A percentile compares a stretch with the other conserved stretches of the same genome.
phyloP scores from a whole-genome alignment of 139 green algal genomes.

The Yamagishiella unicocca region DNA sequence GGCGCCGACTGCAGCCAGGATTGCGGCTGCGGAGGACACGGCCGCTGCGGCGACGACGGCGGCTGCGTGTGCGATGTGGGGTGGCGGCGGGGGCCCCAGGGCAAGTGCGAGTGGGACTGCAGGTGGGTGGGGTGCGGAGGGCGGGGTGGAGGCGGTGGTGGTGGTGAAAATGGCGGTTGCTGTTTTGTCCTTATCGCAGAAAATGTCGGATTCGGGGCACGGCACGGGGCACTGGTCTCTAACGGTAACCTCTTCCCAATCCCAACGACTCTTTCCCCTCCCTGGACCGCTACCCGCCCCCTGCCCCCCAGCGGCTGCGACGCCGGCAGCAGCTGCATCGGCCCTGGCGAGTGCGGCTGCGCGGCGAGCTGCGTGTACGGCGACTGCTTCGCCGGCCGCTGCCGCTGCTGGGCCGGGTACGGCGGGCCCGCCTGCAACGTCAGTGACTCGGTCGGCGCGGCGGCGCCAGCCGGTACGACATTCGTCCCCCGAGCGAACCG shows the following conservation, averaged over 20 bases:
- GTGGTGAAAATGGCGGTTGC: too few species aligned
- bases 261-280: too few species aligned
- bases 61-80: conserved; percentile 53
- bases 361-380: conserved; percentile 35
- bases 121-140: too few species aligned
- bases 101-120: conserved; percentile 43
- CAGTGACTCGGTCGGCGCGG: neutral
- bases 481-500: conserved; percentile 23
- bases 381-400: conserved; percentile 38
- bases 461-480: neutral
- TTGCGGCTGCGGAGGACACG: conserved; percentile 46
- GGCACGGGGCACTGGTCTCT: too few species aligned
- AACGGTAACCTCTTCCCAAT: too few species aligned
- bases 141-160: too few species aligned
- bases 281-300: too few species aligned
- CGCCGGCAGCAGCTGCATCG: conserved; percentile 15
- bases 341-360: conserved; percentile 51
- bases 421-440: neutral
- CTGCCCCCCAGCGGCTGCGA: too few species aligned
- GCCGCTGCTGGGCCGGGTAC: conserved; percentile 50
- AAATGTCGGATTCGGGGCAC: too few species aligned
- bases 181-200: too few species aligned
- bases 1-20: conserved; percentile 33
- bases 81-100: neutral
- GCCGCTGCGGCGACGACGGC: conserved; percentile 1